These are phyloP conservation scores for Hymenotorrendiella dingleyae DNA, from an alignment of 2,329 filamentous ascomycete species.

Conservation along the genomic window DNA sequence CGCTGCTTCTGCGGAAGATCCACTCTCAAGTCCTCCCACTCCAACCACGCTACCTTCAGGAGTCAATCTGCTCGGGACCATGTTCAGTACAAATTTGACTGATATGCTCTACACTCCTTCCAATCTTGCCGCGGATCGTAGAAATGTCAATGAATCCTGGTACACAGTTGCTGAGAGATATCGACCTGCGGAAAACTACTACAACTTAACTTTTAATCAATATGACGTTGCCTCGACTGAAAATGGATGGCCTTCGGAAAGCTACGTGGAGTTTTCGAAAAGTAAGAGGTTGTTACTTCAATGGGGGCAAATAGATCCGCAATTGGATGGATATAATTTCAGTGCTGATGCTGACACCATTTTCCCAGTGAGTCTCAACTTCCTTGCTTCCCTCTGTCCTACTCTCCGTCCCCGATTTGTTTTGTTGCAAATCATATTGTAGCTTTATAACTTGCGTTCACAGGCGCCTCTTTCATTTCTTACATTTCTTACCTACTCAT, in stretches of 20 bases:
- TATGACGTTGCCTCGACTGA: constrained; percentile 38
- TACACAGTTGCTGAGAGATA: constrained; percentile 37
- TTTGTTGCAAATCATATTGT: no score
- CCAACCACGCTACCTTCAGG: constrained; percentile 38
- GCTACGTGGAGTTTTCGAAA: constrained; percentile 48
- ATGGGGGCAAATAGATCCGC: constrained; percentile 51
- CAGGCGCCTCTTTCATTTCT: no score
- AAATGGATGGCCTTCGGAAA: constrained; percentile 60
- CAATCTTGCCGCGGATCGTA: constrained; percentile 43
- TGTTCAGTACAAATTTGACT: constrained; percentile 42
- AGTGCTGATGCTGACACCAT: constrained; percentile 42
- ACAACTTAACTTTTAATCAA: constrained; percentile 30
- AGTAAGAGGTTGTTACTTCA: constrained; percentile 48
- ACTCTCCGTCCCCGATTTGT: no score
- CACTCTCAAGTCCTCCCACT: constrained; percentile 37
- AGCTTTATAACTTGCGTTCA: no score
- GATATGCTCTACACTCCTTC: constrained; percentile 48
- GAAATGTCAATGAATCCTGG: constrained; percentile 54
- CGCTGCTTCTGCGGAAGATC: constrained; percentile 38
- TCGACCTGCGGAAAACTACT: constrained; percentile 47
- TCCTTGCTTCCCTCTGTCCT: no score
- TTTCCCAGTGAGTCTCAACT: constrained; percentile 43
- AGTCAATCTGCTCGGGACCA: constrained; percentile 39
- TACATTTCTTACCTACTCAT: no score
- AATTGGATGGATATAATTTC: constrained; percentile 52